phyloP scores from a whole-genome alignment of 805 yeast species.

The Blastobotrys terrestris region DNA sequence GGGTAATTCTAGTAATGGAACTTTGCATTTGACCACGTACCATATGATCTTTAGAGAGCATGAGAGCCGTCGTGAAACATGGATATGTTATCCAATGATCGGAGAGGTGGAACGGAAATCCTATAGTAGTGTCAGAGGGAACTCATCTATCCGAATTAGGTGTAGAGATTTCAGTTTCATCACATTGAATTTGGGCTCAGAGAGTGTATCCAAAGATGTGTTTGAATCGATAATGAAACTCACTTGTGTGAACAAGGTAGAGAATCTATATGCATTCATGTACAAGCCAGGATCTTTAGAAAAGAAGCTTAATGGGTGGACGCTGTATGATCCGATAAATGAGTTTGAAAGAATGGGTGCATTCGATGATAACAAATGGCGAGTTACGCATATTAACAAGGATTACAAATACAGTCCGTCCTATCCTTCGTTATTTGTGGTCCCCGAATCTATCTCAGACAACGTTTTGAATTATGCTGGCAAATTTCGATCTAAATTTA shows the following conservation, averaged over 20 bases:
- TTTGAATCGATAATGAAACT: constrained; percentile 64
- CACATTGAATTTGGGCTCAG: constrained; percentile 65
- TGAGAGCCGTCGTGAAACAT: constrained; percentile 52
- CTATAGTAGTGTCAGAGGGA: constrained; percentile 13
- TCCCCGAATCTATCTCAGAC: constrained; percentile 77
- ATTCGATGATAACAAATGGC: constrained; percentile 50
- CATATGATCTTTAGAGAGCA: constrained; percentile 55
- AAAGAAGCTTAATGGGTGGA: constrained; percentile 62
- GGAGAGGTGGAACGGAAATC: constrained; percentile 33
- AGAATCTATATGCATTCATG: constrained; percentile 71
- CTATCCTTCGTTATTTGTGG: constrained; percentile 62
- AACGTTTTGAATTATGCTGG: constrained; percentile 77
- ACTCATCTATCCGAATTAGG: constrained; percentile 55
- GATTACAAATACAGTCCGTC: constrained; percentile 62
- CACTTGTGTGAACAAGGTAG: constrained; percentile 47
- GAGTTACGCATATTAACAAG: constrained; percentile 58
- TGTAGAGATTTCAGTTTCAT: constrained; percentile 83
- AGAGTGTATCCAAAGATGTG: constrained; percentile 58
- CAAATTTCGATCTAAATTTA: constrained; percentile 74
- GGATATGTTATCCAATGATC: constrained; percentile 89
- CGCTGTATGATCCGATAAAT: constrained; percentile 47
- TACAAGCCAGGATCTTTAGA: constrained; percentile 75
- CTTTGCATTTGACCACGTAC: constrained; percentile 66
- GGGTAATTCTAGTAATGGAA: constrained; percentile 51
- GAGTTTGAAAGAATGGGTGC: constrained; percentile 76